Percentiles rank a stretch among this genome's conserved stretches.
These are phyloP conservation scores for Saccharomyces hybrid DNA, from an alignment of 1,139 yeast species.

Conservation along the genomic window DNA sequence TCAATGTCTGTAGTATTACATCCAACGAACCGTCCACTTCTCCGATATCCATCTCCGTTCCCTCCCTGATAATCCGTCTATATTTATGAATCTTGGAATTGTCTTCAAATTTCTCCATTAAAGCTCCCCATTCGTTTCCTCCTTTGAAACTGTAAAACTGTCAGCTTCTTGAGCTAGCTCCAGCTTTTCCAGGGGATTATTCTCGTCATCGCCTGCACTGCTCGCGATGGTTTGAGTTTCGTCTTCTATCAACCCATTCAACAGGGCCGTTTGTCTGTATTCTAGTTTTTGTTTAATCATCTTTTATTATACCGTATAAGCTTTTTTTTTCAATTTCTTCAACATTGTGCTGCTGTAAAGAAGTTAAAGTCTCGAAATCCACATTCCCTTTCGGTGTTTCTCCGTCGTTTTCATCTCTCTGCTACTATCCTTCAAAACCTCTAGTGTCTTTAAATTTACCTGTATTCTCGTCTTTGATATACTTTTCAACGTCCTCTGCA, in stretches of 20 bases:
- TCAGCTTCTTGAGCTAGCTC: constrained; percentile 37
- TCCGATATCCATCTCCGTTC: constrained; percentile 72
- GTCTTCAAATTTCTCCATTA: constrained; percentile 42
- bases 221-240: constrained; percentile 26
- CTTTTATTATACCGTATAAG: constrained; percentile 22
- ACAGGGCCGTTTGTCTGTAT: constrained; percentile 47
- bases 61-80: constrained; percentile 69
- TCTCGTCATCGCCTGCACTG: constrained; percentile 7
- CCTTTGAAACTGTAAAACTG: constrained; percentile 43
- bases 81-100: constrained; percentile 63
- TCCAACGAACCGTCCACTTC: constrained; percentile 40
- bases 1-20: constrained; percentile 26
- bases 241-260: constrained; percentile 42
- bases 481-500: constrained; percentile 21
- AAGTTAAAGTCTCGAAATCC: constrained; percentile 26
- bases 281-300: constrained; percentile 41
- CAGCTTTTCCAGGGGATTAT: constrained; percentile 16
- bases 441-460: constrained; percentile 18
- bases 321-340: constrained; percentile 25
- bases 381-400: constrained; percentile 31
- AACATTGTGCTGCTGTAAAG: constrained; percentile 38
- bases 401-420: constrained; percentile 38
- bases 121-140: constrained; percentile 38
- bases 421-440: constrained; percentile 30
- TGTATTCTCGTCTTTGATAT: constrained; percentile 19